These are phyloP conservation scores for Trichoderma cornu-damae DNA, from an alignment of 2,329 filamentous ascomycete genomes.

Conservation along the genomic window DNA sequence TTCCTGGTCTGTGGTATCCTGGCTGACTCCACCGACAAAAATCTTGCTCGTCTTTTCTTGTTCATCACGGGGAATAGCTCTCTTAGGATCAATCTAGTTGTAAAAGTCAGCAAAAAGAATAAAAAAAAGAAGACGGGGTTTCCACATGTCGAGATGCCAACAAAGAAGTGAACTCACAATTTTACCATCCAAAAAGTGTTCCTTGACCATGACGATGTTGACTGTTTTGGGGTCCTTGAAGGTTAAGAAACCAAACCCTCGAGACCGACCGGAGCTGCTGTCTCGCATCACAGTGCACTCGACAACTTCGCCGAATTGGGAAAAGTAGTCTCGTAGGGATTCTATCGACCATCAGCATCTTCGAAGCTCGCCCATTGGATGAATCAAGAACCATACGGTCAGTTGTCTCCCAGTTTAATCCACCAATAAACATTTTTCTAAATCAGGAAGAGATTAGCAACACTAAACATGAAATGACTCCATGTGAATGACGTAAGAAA, in stretches of 20 bases:
- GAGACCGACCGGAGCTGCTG: constrained; percentile 83
- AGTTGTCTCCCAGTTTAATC: constrained; percentile 97
- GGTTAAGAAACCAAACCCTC: constrained; percentile 95
- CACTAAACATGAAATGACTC: background rate
- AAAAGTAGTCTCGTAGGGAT: constrained; percentile 94
- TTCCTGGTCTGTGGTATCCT: constrained; percentile 92
- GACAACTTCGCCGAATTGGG: constrained; percentile 92
- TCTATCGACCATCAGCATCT: constrained; percentile 49
- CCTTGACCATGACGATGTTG: constrained; percentile 99
- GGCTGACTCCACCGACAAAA: constrained; percentile 94
- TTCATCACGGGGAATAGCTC: constrained; percentile 93
- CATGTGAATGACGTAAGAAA: background rate
- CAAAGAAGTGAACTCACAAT: constrained; percentile 61
- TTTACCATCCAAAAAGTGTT: constrained; percentile 96
- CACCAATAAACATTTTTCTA: constrained; percentile 99
- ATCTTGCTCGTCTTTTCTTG: constrained; percentile 99
- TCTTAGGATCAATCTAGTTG: constrained; percentile 87
- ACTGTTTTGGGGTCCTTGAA: constrained; percentile 98
- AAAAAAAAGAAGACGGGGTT: too few relatives aligned
- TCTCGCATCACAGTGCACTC: constrained; percentile 99
- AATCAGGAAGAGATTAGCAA: constrained; percentile 16
- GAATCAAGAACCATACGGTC: constrained; percentile 67
- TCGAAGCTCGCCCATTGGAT: constrained; percentile 14
- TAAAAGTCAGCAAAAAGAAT: constrained; percentile 26
- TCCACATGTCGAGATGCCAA: background rate